These are phyloP conservation scores for Vanrija pseudolonga DNA, from an alignment of 1,284 basidiomycete species.

Conservation along the genomic window DNA sequence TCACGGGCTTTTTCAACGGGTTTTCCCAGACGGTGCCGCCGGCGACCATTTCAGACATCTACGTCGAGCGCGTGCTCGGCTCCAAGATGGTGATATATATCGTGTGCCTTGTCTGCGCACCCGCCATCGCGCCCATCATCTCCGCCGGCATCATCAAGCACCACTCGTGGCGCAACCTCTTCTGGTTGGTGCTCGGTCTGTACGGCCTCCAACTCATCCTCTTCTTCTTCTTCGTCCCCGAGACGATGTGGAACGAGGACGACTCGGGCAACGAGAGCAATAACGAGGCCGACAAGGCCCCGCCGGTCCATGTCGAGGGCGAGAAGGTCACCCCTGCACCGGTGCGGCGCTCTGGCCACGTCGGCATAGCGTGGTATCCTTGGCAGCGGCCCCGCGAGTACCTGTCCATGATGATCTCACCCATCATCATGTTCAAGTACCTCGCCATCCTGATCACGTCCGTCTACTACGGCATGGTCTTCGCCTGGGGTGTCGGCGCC, in stretches of 20 bases:
- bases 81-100: constrained; percentile 38
- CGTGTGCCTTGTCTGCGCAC: constrained; percentile 31
- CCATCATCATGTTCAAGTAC: constrained; percentile 32
- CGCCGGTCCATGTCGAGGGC: neutral
- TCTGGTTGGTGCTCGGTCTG: constrained; percentile 41
- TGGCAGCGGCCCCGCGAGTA: constrained; percentile 41
- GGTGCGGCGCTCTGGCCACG: neutral
- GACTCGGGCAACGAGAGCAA: neutral
- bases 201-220: constrained; percentile 12
- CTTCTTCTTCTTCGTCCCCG: constrained; percentile 38
- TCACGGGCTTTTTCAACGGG: constrained; percentile 24
- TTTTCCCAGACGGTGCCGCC: constrained; percentile 34
- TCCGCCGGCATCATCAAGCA: constrained; percentile 34
- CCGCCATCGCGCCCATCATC: constrained; percentile 42
- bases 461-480: constrained; percentile 43
- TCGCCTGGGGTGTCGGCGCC: constrained; percentile 43
- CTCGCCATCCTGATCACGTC: constrained; percentile 30
- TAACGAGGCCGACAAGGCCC: neutral
- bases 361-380: constrained; percentile 38
- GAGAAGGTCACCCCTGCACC: neutral
- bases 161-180: constrained; percentile 30
- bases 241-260: constrained; percentile 40
- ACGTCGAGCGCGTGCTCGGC: constrained; percentile 37
- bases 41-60: constrained; percentile 32
- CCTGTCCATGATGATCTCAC: constrained; percentile 26